Conservation (phyloP, 257 asterid genomes). For the Nicotiana otophora region DNA sequence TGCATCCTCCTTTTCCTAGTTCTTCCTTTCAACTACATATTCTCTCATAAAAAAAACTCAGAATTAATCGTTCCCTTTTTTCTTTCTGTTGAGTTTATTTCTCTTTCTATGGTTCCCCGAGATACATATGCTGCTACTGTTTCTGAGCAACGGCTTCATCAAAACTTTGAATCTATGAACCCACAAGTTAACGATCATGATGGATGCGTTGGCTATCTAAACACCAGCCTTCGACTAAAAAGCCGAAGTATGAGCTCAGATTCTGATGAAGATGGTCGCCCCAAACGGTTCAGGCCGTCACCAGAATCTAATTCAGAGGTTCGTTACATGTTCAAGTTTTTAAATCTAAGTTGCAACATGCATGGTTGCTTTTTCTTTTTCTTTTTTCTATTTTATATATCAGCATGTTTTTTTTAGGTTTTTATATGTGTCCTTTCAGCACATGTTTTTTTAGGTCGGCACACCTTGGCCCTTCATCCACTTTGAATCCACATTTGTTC, state of each 20-base stretch:
- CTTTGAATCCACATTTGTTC: not conserved
- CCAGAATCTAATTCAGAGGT: constrained; percentile 3
- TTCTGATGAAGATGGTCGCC: not conserved
- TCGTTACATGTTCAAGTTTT: not conserved
- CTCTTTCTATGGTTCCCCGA: not conserved
- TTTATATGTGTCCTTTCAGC: not conserved
- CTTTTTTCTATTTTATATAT: not conserved
- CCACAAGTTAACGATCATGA: not conserved
- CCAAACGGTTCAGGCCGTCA: not conserved
- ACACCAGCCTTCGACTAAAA: not conserved
- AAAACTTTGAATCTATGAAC: not conserved
- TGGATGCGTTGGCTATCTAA: not conserved
- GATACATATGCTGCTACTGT: not conserved
- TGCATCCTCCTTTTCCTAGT: not conserved
- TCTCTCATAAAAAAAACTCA: not conserved
- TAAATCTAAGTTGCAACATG: not conserved
- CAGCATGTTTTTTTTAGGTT: not conserved
- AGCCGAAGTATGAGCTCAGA: not conserved
- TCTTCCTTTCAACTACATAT: not conserved
- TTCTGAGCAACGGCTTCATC: not conserved
- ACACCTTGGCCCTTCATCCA: not conserved
- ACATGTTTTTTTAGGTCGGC: not conserved
- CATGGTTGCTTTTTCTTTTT: not conserved
- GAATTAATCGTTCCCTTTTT: not conserved
- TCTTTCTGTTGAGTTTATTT: not conserved